Percentiles rank a stretch among this genome's conserved stretches.
These are phyloP conservation scores for Tricholoma terreum DNA, from an alignment of 768 basidiomycete species.

Conservation along the genomic window DNA sequence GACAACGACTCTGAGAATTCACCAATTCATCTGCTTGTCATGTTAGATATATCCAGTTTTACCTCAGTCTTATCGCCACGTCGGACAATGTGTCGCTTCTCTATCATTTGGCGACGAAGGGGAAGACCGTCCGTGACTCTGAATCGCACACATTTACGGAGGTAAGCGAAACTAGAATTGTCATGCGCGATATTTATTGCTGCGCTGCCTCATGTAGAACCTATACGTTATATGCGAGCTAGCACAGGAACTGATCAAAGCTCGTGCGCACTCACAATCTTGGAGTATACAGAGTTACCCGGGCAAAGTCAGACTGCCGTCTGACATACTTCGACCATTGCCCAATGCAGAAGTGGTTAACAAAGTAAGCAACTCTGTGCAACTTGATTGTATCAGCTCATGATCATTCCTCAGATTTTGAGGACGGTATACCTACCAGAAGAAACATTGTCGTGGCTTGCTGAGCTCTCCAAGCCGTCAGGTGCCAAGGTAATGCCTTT, in stretches of 20 bases:
- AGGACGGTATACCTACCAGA: constrained; percentile 68
- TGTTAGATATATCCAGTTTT: constrained; percentile 83
- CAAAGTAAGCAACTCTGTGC: constrained; percentile 39
- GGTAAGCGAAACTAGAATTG: constrained; percentile 37
- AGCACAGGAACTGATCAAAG: constrained; percentile 82
- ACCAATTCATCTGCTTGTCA: neutral
- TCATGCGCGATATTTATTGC: neutral
- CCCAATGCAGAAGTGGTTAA: constrained; percentile 63
- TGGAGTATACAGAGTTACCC: constrained; percentile 84
- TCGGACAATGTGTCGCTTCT: constrained; percentile 84
- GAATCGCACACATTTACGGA: constrained; percentile 66
- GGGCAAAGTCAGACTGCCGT: constrained; percentile 73
- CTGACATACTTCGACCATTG: constrained; percentile 76
- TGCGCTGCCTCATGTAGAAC: constrained; percentile 48
- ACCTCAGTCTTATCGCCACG: constrained; percentile 71
- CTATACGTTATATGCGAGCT: constrained; percentile 87
- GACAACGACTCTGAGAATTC: neutral
- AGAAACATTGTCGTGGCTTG: constrained; percentile 55
- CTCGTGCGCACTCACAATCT: constrained; percentile 55
- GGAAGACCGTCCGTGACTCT: constrained; percentile 85
- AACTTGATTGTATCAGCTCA: neutral
- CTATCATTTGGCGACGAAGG: constrained; percentile 74
- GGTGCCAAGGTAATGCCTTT: constrained; percentile 30
- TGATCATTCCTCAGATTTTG: constrained; percentile 45
- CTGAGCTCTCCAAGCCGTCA: constrained; percentile 40